Evolutionary conservation across 768 basidiomycete species (phyloP).

Genomic region (Leccinum barrowsii): DNA sequence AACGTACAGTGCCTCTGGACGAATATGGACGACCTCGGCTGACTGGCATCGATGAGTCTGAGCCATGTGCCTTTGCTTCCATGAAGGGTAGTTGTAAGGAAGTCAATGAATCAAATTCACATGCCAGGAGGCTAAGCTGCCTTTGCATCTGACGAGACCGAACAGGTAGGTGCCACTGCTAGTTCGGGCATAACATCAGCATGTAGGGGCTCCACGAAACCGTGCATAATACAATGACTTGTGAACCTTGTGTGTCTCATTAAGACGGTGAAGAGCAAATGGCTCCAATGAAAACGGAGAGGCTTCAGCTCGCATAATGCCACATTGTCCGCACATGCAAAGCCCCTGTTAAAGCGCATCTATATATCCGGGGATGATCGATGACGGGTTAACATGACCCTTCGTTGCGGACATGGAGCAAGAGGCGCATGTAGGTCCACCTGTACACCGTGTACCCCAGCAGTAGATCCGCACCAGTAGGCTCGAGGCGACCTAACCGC

Average conservation of each 20-base stretch:
- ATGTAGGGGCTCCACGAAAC: not conserved
- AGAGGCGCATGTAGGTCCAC: not conserved
- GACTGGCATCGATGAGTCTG: not conserved
- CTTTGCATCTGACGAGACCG: not conserved
- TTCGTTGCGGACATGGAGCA: not conserved
- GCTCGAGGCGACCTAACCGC: not conserved
- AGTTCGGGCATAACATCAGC: not conserved
- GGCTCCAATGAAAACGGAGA: not conserved
- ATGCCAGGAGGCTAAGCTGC: constrained; percentile 2
- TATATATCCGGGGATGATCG: constrained; percentile 1
- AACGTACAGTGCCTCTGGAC: not conserved
- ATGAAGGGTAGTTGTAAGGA: constrained; percentile 17
- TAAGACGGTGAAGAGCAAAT: constrained; percentile 10
- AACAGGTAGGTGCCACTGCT: not conserved
- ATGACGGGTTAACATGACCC: constrained; percentile 6
- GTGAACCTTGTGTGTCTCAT: not conserved
- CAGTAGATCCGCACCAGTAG: not conserved
- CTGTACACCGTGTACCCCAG: not conserved
- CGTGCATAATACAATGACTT: not conserved
- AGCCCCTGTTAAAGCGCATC: not conserved
- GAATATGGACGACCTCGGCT: not conserved
- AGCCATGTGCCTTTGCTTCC: not conserved
- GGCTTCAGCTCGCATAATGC: not conserved
- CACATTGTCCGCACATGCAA: not conserved
- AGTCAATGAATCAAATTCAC: constrained; percentile 10